Evolutionary conservation across 768 basidiomycete species (phyloP), one percentile per base, ranked within the genome.

Genomic region (Cystofilobasidium bisporidii): DNA sequence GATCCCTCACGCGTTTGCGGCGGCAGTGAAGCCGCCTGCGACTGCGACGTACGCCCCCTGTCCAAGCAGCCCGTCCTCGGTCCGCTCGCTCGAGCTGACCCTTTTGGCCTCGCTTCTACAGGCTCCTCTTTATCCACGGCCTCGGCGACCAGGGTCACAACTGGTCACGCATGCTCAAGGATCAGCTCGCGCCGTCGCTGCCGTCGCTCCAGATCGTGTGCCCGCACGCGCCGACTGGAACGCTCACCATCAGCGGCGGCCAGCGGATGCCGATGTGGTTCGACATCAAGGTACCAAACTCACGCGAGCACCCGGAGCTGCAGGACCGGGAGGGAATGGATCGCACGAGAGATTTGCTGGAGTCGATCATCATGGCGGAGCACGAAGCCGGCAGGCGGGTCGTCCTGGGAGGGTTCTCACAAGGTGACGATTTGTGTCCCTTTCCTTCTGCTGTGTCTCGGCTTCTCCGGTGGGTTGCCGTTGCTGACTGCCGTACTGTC

Each of bases 291-390:
- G 53, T 4, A 14, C 15, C 6, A 8, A 20, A 20, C 5, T 4
- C 53, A 30, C 17, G 53, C 18, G 53, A 56, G 26, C 17, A 20
- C 5, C 53, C 53, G 5, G 53, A 56, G 10, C 12, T 18, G 53
- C 53, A 56, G 53, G 53, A 56, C 30, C 53, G 30, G 53, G 30
- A 56, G 9, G 53, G 53, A 2, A 56, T 56, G 53, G 53, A 56
- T 26, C 26, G 53, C 26, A 30, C 28, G 11, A 3, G 53, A 15
- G 30, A 1, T 5, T 3, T 56, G 28, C 5, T 56, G 9, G 53
- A 56, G 30, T 22, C 18, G 17, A 14, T 56, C 53, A 32, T 56
- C 30, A 28, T 20, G 20, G 28, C 30, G 6, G 53, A 56, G 20
- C 15, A 6, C 15, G 53, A 56, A 30, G 28, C 30, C 6, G 53